phyloP scores from a whole-genome alignment of 1,284 basidiomycete genomes.

The Cryptococcus jaspeensis region DNA sequence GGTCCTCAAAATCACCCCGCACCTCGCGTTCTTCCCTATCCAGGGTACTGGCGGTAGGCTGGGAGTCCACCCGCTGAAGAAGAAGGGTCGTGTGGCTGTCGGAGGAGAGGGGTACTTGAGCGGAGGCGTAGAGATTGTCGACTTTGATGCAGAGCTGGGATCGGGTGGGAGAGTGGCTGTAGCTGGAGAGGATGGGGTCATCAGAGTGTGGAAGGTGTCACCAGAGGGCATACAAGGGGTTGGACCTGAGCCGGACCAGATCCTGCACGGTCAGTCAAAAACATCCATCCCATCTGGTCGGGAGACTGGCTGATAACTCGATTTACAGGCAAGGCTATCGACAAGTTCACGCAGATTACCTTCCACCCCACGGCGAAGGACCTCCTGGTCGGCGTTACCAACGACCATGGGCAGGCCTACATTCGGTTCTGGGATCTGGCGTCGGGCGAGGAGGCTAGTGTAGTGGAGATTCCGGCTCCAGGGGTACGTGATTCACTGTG shows the following conservation, averaged over 20 bases:
- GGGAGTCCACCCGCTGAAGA: constrained; percentile 45
- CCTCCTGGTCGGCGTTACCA: constrained; percentile 47
- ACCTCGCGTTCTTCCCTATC: constrained; percentile 52
- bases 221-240: constrained; percentile 35
- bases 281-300: background rate
- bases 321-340: constrained; percentile 39
- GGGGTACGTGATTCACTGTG: constrained; percentile 25
- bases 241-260: constrained; percentile 34
- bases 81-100: constrained; percentile 49
- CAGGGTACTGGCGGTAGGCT: constrained; percentile 54
- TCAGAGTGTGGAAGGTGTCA: constrained; percentile 47
- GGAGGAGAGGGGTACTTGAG: constrained; percentile 46
- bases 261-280: constrained; percentile 28
- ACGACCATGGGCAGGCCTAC: constrained; percentile 45
- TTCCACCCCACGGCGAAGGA: constrained; percentile 52
- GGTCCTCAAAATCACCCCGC: constrained; percentile 41
- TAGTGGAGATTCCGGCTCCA: constrained; percentile 17
- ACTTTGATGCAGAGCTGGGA: constrained; percentile 49
- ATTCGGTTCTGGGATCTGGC: constrained; percentile 48
- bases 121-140: constrained; percentile 47
- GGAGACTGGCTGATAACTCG: constrained; percentile 4
- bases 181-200: constrained; percentile 51
- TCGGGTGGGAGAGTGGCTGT: constrained; percentile 38
- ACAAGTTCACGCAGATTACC: constrained; percentile 48
- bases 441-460: constrained; percentile 19